Conservation (phyloP, 1,284 basidiomycete species). For the Irpex lacteus region DNA sequence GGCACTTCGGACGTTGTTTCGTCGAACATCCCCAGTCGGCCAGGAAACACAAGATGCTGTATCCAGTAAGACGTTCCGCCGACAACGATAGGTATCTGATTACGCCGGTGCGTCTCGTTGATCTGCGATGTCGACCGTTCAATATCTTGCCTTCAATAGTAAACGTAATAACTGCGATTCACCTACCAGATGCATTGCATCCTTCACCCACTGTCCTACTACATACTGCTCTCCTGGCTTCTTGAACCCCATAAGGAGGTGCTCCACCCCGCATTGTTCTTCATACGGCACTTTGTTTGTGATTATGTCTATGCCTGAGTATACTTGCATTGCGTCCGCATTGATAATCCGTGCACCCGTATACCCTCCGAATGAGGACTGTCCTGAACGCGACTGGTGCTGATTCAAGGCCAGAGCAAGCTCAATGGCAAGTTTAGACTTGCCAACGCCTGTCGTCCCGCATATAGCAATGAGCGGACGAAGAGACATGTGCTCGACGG, state of each 20-base stretch:
- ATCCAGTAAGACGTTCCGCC: conserved; percentile 98
- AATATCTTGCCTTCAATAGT: background rate
- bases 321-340: conserved; percentile 98
- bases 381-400: conserved; percentile 6
- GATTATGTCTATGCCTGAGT: conserved; percentile 90
- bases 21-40: conserved; percentile 49
- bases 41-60: conserved; percentile 87
- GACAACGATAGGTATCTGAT: conserved; percentile 83
- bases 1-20: background rate
- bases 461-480: conserved; percentile 81
- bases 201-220: conserved; percentile 82
- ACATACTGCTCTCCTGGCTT: conserved; percentile 84
- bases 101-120: conserved; percentile 57
- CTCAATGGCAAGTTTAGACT: conserved; percentile 90
- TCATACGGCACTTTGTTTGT: conserved; percentile 88
- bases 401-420: conserved; percentile 65
- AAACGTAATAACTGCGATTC: background rate
- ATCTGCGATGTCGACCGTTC: conserved; percentile 47
- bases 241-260: conserved; percentile 89
- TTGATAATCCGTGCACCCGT: conserved; percentile 80
- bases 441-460: conserved; percentile 96
- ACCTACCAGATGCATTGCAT: conserved; percentile 69
- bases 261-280: conserved; percentile 82
- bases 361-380: conserved; percentile 35
- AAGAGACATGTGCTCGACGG: conserved; percentile 24